Percentiles rank a stretch among this genome's conserved stretches.
Evolutionary conservation across 352 stramenopile genomes (phyloP).

Genomic region (Pythium myriotylum): DNA sequence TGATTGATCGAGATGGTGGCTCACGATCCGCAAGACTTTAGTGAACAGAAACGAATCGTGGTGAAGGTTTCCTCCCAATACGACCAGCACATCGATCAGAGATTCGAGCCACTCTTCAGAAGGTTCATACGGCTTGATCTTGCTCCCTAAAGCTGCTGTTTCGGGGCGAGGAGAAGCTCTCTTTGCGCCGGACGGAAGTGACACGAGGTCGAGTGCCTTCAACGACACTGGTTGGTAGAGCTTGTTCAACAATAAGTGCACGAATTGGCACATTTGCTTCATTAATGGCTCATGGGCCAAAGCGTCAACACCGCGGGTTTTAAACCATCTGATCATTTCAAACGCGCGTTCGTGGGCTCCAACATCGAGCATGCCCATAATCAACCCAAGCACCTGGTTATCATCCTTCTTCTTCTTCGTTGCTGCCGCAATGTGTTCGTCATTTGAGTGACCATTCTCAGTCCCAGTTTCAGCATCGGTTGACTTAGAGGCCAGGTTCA

Average conservation of each 20-base stretch:
- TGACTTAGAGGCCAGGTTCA: constrained; percentile 61
- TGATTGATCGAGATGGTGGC: constrained; percentile 45
- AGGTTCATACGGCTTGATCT: constrained; percentile 40
- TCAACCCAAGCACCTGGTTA: constrained; percentile 84
- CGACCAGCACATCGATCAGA: constrained; percentile 62
- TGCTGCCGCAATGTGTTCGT: constrained; percentile 26
- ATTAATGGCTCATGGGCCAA: constrained; percentile 65
- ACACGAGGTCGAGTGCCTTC: constrained; percentile 45
- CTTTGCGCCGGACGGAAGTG: not conserved
- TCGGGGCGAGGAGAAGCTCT: not conserved
- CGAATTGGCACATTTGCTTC: constrained; percentile 62
- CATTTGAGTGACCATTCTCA: constrained; percentile 32
- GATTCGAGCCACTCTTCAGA: constrained; percentile 48
- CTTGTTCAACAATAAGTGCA: constrained; percentile 62
- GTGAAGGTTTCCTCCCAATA: constrained; percentile 68
- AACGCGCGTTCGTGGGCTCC: constrained; percentile 63
- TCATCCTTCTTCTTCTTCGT: constrained; percentile 37
- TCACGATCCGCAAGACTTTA: constrained; percentile 70
- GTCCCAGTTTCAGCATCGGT: constrained; percentile 10
- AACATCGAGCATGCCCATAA: constrained; percentile 82
- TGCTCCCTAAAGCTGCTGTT: not conserved
- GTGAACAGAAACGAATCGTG: constrained; percentile 74
- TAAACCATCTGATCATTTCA: constrained; percentile 83
- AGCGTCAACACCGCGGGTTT: constrained; percentile 61
- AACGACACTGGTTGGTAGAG: constrained; percentile 66